Percentiles rank a stretch among this genome's conserved stretches.
Evolutionary conservation across 169 alveolate genomes (phyloP).

Genomic region (Plasmodium coatneyi): DNA sequence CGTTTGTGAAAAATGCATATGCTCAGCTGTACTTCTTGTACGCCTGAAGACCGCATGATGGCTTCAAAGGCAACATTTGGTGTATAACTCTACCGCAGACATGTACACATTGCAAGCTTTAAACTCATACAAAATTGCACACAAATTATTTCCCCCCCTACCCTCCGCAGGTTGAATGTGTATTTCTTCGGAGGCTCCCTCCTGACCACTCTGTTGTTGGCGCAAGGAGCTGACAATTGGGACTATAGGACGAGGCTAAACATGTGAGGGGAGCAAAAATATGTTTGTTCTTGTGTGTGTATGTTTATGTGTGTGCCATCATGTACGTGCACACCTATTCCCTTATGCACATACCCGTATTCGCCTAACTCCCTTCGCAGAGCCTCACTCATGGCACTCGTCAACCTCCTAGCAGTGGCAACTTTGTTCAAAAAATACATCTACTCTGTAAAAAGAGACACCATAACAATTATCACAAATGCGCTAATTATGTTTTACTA

Average conservation of each 20-base stretch:
- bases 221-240: not conserved
- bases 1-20: not conserved
- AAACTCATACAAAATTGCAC: not conserved
- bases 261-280: slow-evolving; percentile 14
- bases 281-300: not conserved
- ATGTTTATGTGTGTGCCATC: not conserved
- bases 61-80: not conserved
- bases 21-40: not conserved
- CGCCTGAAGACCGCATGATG: not conserved
- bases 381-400: slow-evolving; percentile 8
- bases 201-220: not conserved
- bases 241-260: slow-evolving; percentile 11
- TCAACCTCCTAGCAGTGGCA: not conserved
- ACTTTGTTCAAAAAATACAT: not conserved
- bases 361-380: not conserved
- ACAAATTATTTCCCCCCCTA: not conserved
- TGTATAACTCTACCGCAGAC: not conserved
- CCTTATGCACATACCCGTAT: not conserved
- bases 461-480: not conserved
- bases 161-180: not conserved
- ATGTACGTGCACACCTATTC: not conserved
- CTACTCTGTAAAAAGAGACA: not conserved
- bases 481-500: not conserved
- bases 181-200: not conserved
- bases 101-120: not conserved